Base-by-base conservation (phyloP, 768 basidiomycete species). In the Suillus luteus region DNA sequence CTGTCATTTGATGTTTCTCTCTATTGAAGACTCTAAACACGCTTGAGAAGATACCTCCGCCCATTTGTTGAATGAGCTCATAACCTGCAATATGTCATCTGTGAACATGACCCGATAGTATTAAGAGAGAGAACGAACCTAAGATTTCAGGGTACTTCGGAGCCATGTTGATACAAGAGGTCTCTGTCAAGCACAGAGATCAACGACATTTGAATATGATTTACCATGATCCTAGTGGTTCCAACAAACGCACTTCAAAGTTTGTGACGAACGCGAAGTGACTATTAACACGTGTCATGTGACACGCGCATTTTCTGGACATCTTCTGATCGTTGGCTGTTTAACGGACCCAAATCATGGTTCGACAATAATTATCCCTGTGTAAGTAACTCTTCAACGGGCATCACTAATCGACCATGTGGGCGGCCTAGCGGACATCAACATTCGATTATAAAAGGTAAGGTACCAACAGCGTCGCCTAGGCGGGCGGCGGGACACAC, bases 1-100 rank as follows among this genome's bases (percentile, higher is more conserved):
- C 95, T 9, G 93, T 93, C 2, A 93, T 85, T 3, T 81, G 81
- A 55, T 89, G 84, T 7, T 84, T 80, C 15, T 81, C 75, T 61
- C 88, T 69, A 76, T 96, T 84, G 35, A 92, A 86, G 0, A 94
- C 95, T 51, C 86, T 87, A 71, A 87, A 96, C 11, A 97, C 95
- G 57, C 95, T 89, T 54, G 94, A 91, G 75, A 95, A 96, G 15
- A 90, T 92, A 24, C 94, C 94, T 2, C 92, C 92, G 9, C 94
- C 94, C 48, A 96, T 89, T 73, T 90, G 84, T 65, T 90, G 80
- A 3, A 90, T 77, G 15, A 95, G 80, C 27, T 86, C 78, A 72
- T 83, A 95, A 24, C 93, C 93, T 90, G 62, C 41, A 27, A 62
- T 8, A 31, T 40, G 61, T 60, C 4, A 19, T 63, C 17, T 17